phyloP scores from a whole-genome alignment of 345 rosid genomes.

The Fremontodendron californicum region DNA sequence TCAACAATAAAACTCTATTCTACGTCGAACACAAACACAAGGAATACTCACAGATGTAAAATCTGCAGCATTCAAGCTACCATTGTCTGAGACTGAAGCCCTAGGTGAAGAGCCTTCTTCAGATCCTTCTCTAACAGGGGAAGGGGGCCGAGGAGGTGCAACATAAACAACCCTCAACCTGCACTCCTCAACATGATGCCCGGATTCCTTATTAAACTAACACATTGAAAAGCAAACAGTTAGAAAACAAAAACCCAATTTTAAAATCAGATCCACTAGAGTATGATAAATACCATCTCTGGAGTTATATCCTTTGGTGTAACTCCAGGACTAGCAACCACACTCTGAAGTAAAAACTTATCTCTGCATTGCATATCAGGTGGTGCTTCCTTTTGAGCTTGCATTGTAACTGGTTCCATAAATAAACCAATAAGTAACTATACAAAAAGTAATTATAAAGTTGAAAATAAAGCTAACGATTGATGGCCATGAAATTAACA shows the following conservation, averaged over 20 bases:
- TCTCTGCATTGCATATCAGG: slow-evolving; percentile 86
- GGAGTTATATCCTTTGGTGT: slow-evolving; percentile 57
- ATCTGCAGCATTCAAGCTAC: slow-evolving; percentile 41
- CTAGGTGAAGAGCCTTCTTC: slow-evolving; percentile 83
- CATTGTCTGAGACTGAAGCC: slow-evolving; percentile 59
- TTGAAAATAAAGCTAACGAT: background rate
- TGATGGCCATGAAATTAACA: too few species aligned
- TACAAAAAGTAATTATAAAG: background rate
- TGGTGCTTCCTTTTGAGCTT: slow-evolving; percentile 81
- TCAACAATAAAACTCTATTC: background rate
- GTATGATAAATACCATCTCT: slow-evolving; percentile 54
- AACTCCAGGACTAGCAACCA: too few species aligned
- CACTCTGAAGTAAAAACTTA: slow-evolving; percentile 75
- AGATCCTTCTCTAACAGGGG: slow-evolving; percentile 70
- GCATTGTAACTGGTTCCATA: slow-evolving; percentile 66
- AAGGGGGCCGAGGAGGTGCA: slow-evolving; percentile 66
- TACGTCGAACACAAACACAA: background rate
- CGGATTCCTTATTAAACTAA: too few species aligned
- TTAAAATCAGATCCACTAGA: background rate
- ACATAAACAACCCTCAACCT: slow-evolving; percentile 75
- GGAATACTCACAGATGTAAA: slow-evolving; percentile 48
- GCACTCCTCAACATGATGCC: slow-evolving; percentile 57
- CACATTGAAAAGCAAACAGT: background rate
- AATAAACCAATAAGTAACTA: slow-evolving; percentile 14
- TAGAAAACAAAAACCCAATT: background rate